Evolutionary conservation across 495 filamentous ascomycete species (phyloP).

Genomic region (Emericellopsis terricola): DNA sequence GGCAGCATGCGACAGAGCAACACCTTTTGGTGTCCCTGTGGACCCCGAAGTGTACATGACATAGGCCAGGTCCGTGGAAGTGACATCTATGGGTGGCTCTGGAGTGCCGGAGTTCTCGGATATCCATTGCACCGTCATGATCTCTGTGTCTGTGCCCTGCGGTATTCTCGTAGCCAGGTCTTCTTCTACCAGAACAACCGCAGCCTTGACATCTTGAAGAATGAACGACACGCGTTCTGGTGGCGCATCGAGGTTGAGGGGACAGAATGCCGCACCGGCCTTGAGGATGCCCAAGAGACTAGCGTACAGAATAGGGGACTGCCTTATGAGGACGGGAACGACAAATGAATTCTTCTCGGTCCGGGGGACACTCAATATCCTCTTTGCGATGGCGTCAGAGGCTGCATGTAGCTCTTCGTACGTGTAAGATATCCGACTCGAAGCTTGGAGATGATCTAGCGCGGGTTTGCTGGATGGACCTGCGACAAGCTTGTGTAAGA

Average conservation of each 20-base stretch:
- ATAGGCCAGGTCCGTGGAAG: constrained; percentile 45
- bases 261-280: constrained; percentile 65
- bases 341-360: constrained; percentile 17
- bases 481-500: constrained; percentile 46
- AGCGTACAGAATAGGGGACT: constrained; percentile 54
- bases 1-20: constrained; percentile 56
- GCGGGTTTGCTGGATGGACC: too few relatives aligned
- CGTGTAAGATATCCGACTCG: constrained; percentile 26
- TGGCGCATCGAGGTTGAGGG: constrained; percentile 54
- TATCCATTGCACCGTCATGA: constrained; percentile 11
- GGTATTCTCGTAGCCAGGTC: constrained; percentile 17
- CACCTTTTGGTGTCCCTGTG: constrained; percentile 79
- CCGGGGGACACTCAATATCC: constrained; percentile 19
- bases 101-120: neutral
- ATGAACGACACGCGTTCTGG: constrained; percentile 57
- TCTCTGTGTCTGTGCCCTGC: constrained; percentile 1
- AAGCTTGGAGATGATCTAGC: too few relatives aligned
- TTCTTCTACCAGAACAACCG: constrained; percentile 31
- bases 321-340: constrained; percentile 56
- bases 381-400: constrained; percentile 32
- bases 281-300: constrained; percentile 55
- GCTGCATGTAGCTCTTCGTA: constrained; percentile 40
- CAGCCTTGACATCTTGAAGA: constrained; percentile 42
- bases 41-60: constrained; percentile 86
- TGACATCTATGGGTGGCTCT: neutral